Conservation (phyloP, 371 early-diverging fungal genomes). For the Nematocida sp. region DNA sequence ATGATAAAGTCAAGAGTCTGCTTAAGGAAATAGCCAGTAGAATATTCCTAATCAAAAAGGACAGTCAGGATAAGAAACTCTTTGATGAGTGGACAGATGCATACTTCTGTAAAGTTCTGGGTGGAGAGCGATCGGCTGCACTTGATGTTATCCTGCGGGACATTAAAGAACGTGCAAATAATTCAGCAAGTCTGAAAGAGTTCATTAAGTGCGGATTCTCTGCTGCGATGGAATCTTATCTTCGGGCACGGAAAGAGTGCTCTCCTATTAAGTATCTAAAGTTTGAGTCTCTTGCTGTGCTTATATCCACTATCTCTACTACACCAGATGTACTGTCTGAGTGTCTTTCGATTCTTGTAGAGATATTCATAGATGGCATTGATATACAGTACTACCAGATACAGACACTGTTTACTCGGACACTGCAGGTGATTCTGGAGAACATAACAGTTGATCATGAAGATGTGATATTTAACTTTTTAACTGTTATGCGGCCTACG, state of each 20-base stretch:
- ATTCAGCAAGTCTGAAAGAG: not conserved
- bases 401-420: conserved; percentile 31
- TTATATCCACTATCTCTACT: conserved; percentile 2
- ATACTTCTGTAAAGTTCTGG: conserved; percentile 22
- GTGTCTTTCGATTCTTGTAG: conserved; percentile 26
- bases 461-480: conserved; percentile 36
- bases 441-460: conserved; percentile 16
- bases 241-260: conserved; percentile 41
- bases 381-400: conserved; percentile 51
- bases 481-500: conserved; percentile 24
- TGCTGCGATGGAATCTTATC: conserved; percentile 23
- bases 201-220: conserved; percentile 38
- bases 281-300: conserved; percentile 39
- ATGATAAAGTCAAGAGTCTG: conserved; percentile 35
- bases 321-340: not conserved
- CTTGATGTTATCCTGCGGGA: not conserved
- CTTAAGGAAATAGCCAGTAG: conserved; percentile 55
- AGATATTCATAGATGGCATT: conserved; percentile 42
- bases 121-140: not conserved
- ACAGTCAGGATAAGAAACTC: conserved; percentile 28
- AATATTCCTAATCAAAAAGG: conserved; percentile 46
- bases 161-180: conserved; percentile 30
- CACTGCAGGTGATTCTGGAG: conserved; percentile 48
- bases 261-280: conserved; percentile 55
- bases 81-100: conserved; percentile 38